phyloP scores from a whole-genome alignment of 768 basidiomycete genomes.

The Tephrocybe sp. region DNA sequence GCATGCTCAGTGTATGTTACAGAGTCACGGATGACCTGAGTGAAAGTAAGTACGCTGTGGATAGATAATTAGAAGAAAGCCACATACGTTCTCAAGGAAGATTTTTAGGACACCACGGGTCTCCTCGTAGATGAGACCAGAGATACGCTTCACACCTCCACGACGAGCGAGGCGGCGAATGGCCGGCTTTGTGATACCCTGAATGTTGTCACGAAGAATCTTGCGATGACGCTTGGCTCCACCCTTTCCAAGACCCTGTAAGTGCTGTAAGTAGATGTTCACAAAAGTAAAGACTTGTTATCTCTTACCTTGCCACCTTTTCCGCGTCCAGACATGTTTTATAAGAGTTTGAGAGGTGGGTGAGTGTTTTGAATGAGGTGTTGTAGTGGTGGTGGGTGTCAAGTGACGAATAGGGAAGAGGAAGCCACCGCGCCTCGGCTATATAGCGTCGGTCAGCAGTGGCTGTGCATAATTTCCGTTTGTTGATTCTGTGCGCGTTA shows the following conservation, averaged over 20 bases:
- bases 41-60: not conserved
- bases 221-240: slow-evolving; percentile 10
- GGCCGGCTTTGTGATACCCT: slow-evolving; percentile 7
- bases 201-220: slow-evolving; percentile 9
- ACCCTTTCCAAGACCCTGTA: slow-evolving; percentile 7
- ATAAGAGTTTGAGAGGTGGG: not conserved
- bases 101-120: slow-evolving; percentile 10
- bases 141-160: slow-evolving; percentile 8
- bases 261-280: not conserved
- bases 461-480: slow-evolving; percentile 51
- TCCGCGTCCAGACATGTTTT: slow-evolving; percentile 8
- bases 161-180: slow-evolving; percentile 7
- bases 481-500: slow-evolving; percentile 31
- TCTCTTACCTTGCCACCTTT: slow-evolving; percentile 6
- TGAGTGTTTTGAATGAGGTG: slow-evolving; percentile 3
- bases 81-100: slow-evolving; percentile 7
- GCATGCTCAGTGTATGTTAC: slow-evolving; percentile 95
- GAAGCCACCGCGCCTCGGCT: slow-evolving; percentile 23
- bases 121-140: slow-evolving; percentile 6
- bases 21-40: slow-evolving; percentile 87
- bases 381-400: slow-evolving; percentile 26
- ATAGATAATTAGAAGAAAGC: not conserved
- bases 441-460: slow-evolving; percentile 37
- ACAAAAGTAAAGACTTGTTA: no score
- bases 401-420: slow-evolving; percentile 12